Percentiles rank a stretch among this genome's conserved stretches.
Evolutionary conservation across 2,329 filamentous ascomycete genomes (phyloP).

Genomic region (Fusarium goolgardi): DNA sequence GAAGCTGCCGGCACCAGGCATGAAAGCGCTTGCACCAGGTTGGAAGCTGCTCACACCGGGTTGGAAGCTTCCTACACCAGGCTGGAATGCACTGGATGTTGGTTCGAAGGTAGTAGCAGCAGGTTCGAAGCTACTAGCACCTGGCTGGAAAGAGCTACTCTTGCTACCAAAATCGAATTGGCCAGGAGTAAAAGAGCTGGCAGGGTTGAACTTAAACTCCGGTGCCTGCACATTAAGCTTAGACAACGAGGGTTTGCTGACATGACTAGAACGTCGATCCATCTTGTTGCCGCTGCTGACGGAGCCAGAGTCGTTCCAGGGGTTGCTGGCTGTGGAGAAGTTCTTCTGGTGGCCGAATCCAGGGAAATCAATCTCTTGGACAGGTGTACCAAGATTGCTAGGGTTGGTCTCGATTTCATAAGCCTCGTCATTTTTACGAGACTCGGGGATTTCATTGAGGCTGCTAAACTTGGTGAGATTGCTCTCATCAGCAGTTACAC

Average conservation of each 20-base stretch:
- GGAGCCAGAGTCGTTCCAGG: slow-evolving; percentile 68
- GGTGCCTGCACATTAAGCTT: slow-evolving; percentile 90
- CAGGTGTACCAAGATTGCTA: slow-evolving; percentile 75
- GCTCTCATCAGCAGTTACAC: slow-evolving; percentile 46
- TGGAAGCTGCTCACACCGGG: slow-evolving; percentile 19
- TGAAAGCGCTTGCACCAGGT: slow-evolving; percentile 19
- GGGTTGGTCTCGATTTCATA: slow-evolving; percentile 80
- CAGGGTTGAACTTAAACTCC: slow-evolving; percentile 83
- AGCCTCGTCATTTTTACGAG: slow-evolving; percentile 61
- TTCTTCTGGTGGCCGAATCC: slow-evolving; percentile 64
- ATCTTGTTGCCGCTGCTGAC: slow-evolving; percentile 49
- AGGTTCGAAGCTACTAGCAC: slow-evolving; percentile 46
- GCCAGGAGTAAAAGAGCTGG: slow-evolving; percentile 49
- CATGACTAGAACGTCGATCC: slow-evolving; percentile 63
- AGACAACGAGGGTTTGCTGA: slow-evolving; percentile 76
- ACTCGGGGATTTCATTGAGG: slow-evolving; percentile 56
- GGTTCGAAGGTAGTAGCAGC: slow-evolving; percentile 40
- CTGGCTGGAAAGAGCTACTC: slow-evolving; percentile 59
- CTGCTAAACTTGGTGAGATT: slow-evolving; percentile 50
- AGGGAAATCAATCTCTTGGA: slow-evolving; percentile 62
- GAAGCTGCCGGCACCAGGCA: slow-evolving; percentile 50
- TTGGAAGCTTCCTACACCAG: slow-evolving; percentile 19
- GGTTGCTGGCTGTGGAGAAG: slow-evolving; percentile 69
- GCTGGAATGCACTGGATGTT: slow-evolving; percentile 57
- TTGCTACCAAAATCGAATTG: slow-evolving; percentile 47